Base-by-base conservation (phyloP, 495 filamentous ascomycete genomes). In the Penicillium simplicissimum region DNA sequence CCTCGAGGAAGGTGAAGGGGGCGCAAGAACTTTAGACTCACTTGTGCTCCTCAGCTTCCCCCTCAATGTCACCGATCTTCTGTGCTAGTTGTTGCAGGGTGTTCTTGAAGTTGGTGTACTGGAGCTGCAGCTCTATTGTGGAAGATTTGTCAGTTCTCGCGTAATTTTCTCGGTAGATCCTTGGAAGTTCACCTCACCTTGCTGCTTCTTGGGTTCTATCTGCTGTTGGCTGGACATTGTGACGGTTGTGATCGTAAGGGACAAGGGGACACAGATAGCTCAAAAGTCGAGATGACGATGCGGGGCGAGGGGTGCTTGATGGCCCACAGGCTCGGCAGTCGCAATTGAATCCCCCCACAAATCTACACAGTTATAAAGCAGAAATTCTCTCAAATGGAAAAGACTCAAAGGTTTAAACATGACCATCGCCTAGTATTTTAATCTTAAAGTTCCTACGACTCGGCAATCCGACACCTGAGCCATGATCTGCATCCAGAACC, bases 31-130 rank as follows among this genome's bases (percentile, higher is more conserved):
- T n/a, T n/a, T n/a, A 11, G 15, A 81, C 90, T 76, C 76, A 98
- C 95, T 95, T 98, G 80, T 98, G 95, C 73, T 98, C 95, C 74
- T 98, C 95, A 28, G 91, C 87, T 68, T 98, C 95, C 71, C 96
- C 91, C 76, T 98, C 95, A 55, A 98, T 89, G 71, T 97, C 93
- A 8, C 95, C 95, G 64, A 98, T 97, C 78, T 97, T 98, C 69
- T 91, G 87, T 15, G 95, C 96, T 63, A 98, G 83, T 66, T 93
- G 88, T 79, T 98, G 94, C 55, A 98, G 86, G 28, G 85, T 90
- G 74, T 93, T 96, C 76, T 98, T 98, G 86, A 92, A 98, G 77
- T 90, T 97, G 51, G 87, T 86, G 76, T 98, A 98, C 71, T 96
- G 93, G 60, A 84, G 74, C 77, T 98, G 95, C 63, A 98, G 88